Evolutionary conservation across 2,329 filamentous ascomycete species (phyloP), one percentile per base, ranked within the genome.

Genomic region (Epichloe sibirici): DNA sequence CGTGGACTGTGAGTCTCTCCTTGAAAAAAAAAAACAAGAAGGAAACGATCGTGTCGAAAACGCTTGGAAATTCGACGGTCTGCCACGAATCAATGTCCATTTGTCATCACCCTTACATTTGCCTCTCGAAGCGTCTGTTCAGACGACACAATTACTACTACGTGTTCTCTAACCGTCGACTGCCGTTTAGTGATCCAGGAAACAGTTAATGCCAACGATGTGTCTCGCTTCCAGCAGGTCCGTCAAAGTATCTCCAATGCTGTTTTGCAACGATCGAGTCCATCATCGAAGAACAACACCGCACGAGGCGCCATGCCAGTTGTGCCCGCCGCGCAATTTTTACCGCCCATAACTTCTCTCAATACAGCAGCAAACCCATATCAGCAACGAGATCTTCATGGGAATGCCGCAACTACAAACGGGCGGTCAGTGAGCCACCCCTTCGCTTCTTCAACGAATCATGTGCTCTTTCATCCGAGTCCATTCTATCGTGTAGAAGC

Each of bases 401-500:
- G 55, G 23, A 48, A 35, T n/a, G 23, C 51, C 9, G 45, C 44
- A 15, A 35, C 56, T 28, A 43, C 57, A 47, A 61, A 61, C 42
- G 57, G 60, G 23, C 60, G 61, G 50, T 53, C 59, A 6, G 40
- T 54, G 23, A 50, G 51, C 25, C 31, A 42, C 15, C 53, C 59
- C 17, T 62, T 58, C 44, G 53, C 54, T 35, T 52, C 56, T 9
- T 48, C 53, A 34, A 55, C 48, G 28, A 52, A 50, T 42, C 38
- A 49, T 11, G 51, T 69, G 21, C 53, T 56, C 11, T 77, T 75
- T 71, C 91, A 88, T 62, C 67, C 81, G 4, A 95, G 89, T 62
- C 91, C 93, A 0, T 98, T 96, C 67, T 96, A 91, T 63, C 79
- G 79, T 11, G 74, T 91, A 35, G 65, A 83, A 45, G 74, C 81